Evolutionary conservation across 2,329 filamentous ascomycete species (phyloP), one percentile per base, ranked within the genome.

Genomic region (Sclerotinia minor): DNA sequence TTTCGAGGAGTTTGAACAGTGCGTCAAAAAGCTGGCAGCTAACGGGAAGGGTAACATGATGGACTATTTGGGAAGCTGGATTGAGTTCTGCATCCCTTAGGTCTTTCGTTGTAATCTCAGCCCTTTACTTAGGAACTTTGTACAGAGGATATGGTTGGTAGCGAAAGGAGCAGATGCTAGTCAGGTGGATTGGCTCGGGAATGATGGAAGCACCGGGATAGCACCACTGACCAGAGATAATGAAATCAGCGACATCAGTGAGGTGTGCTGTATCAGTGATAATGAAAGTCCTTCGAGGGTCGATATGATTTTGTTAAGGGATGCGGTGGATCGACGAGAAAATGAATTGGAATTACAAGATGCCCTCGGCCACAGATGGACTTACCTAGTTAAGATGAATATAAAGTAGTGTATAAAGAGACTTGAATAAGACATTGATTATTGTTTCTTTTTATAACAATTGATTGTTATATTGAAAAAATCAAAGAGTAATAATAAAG

Each of bases 11-110:
- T 96, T 98, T 78, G 88, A 92, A 74, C 81, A 81, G 50, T 88
- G 89, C 61, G 92, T 95, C 80, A 86, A 87, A 73, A 83, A 83
- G 49, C 68, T 69, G 24, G 50, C 70, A 5, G 72, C 63, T 58
- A 85, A 89, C 72, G 86, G 87, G 32, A 80, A 81, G 38, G 84
- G 83, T 19, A 87, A 87, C 75, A 81, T 89, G 65, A 83, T 94
- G 70, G 91, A 92, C 72, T 94, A 97, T 78, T 83, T 97, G 58
- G 92, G 92, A 69, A 92, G 87, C 74, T 98, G 94, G 94, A 92
- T 97, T 78, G 94, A 97, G 77, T 88, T 89, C 77, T 90, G 87
- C 77, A 89, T 90, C 72, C 87, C 87, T 32, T 77, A 69, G 29
- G 64, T 44, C 15, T 13, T 47, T 65, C 52, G 52, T 45, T 54